A percentile compares a stretch with the other conserved stretches of the same genome.
Conservation (phyloP, 495 filamentous ascomycete genomes). For the Trichoderma reesei region DNA sequence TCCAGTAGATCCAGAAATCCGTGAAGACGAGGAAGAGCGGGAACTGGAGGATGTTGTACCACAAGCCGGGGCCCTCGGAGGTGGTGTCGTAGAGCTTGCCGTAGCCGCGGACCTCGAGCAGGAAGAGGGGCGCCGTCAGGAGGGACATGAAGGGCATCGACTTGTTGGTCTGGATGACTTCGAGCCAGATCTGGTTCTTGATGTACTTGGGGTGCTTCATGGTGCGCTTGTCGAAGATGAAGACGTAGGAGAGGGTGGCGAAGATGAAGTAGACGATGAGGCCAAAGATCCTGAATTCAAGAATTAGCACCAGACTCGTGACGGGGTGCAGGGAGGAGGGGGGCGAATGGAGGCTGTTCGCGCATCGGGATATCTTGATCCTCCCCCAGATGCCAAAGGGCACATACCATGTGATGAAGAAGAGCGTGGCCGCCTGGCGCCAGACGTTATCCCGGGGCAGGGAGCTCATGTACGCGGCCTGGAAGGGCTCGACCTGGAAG, state of each 20-base stretch:
- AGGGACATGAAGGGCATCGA: constrained; percentile 77
- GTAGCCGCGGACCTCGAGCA: constrained; percentile 75
- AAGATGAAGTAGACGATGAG: constrained; percentile 74
- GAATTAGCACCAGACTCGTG: too few species aligned
- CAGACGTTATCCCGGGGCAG: constrained; percentile 73
- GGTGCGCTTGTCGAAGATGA: constrained; percentile 89
- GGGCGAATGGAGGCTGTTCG: neutral
- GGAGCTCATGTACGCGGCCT: constrained; percentile 72
- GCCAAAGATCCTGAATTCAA: constrained; percentile 62
- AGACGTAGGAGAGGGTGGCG: constrained; percentile 74
- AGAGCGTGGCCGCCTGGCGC: constrained; percentile 67
- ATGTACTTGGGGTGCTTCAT: constrained; percentile 90
- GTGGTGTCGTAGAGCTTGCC: constrained; percentile 76
- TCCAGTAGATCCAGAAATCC: constrained; percentile 90
- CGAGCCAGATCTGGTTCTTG: constrained; percentile 81
- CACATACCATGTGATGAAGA: constrained; percentile 74
- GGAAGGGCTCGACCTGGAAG: constrained; percentile 57
- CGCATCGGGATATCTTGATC: neutral
- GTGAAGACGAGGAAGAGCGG: constrained; percentile 89
- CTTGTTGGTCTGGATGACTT: constrained; percentile 68
- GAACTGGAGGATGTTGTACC: constrained; percentile 80
- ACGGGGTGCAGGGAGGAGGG: neutral
- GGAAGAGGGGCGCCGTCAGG: constrained; percentile 73
- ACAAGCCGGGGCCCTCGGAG: constrained; percentile 58
- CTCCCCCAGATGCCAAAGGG: neutral